Evolutionary conservation across 2,329 filamentous ascomycete species (phyloP), one percentile per base, ranked within the genome.

Genomic region (Aspergillus clavatus): DNA sequence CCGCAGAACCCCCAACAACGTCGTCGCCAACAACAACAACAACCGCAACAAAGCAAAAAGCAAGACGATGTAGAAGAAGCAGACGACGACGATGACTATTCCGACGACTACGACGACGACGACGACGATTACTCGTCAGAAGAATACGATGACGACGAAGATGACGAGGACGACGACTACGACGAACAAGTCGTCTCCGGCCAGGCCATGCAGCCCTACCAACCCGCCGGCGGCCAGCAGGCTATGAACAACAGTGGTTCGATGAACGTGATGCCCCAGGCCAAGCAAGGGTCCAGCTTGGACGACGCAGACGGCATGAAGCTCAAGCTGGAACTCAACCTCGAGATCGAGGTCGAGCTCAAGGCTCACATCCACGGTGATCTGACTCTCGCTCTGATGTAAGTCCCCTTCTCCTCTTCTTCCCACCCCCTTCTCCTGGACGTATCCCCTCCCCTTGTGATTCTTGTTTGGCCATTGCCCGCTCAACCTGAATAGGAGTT

Each of bases 341-440:
- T 82, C 48, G 79, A 82, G 60, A 79, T 82, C 59, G 79, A 82
- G 59, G 73, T 82, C 43, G 77, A 82, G 58, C 65, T 82, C 38
- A 82, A 82, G 70, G 79, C 79, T n/a, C 81, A 79, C 65, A 82
- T 82, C 54, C 78, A 81, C 52, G 79, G 79, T 67, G 79, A 82
- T 56, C 66, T 82, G 48, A 82, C 80, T n/a, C 60, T 82, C 43
- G 78, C 65, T 43, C 57, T 72, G 33, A 61, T 72, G 69, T 72
- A 66, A 64, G 69, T 70, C 21, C 22, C 33, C 36, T 4, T 26
- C 39, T 21, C 18, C 27, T 37, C 35, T 42, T 42, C 19, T 45
- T 47, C 11, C 26, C 10, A 42, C 43, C n/a, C n/a, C n/a, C n/a
- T n/a, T n/a, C n/a, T n/a, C n/a, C n/a, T n/a, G n/a, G n/a, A n/a